phyloP scores from a whole-genome alignment of 2,329 filamentous ascomycete species.

The Pseudocercospora fuligena region DNA sequence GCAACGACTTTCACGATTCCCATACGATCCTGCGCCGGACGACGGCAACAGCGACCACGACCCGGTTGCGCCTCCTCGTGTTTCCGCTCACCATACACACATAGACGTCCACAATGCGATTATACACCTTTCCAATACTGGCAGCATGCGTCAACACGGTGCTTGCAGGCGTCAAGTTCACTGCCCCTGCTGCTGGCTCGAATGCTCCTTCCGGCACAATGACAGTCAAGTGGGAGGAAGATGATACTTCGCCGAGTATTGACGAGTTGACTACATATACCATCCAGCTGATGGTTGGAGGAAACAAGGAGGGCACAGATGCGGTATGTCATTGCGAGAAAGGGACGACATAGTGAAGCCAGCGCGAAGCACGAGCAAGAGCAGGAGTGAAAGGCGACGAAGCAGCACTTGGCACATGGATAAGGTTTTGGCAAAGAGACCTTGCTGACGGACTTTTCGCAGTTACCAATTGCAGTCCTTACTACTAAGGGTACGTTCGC shows the following conservation, averaged over 20 bases:
- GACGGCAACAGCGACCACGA: background rate
- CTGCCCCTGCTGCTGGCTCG: slow-evolving; percentile 57
- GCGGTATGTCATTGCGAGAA: slow-evolving; percentile 46
- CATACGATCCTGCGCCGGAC: background rate
- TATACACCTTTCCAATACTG: slow-evolving; percentile 16
- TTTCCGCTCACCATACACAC: background rate
- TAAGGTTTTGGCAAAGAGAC: background rate
- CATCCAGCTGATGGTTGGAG: slow-evolving; percentile 65
- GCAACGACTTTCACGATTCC: background rate
- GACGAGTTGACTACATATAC: slow-evolving; percentile 60
- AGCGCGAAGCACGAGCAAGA: background rate
- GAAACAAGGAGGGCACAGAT: slow-evolving; percentile 53
- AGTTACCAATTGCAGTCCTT: slow-evolving; percentile 26
- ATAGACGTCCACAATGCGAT: slow-evolving; percentile 13
- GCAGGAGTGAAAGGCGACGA: background rate
- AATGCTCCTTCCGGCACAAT: slow-evolving; percentile 57
- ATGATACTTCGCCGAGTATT: slow-evolving; percentile 55
- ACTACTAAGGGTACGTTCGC: slow-evolving; percentile 19
- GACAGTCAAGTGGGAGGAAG: slow-evolving; percentile 62
- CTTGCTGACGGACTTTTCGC: background rate
- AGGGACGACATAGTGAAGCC: background rate
- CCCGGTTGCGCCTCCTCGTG: background rate
- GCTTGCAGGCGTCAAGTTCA: slow-evolving; percentile 61
- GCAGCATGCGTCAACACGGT: slow-evolving; percentile 48
- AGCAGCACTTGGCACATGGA: background rate